Percentiles rank a stretch among this genome's conserved stretches.
These are phyloP conservation scores for Sclerotinia nivalis DNA, from an alignment of 2,329 filamentous ascomycete species.

Conservation along the genomic window DNA sequence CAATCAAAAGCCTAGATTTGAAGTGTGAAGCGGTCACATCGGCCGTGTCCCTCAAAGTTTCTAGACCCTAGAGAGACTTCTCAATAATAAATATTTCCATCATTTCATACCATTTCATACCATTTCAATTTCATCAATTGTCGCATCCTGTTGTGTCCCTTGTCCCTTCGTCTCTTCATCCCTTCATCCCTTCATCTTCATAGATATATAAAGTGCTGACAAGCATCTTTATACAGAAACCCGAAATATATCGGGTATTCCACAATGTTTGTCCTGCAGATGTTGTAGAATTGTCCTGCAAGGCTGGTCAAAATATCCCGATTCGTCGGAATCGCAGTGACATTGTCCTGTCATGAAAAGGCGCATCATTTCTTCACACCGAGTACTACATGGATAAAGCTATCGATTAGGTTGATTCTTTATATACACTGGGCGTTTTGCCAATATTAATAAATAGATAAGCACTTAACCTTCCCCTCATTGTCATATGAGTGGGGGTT, in stretches of 20 bases:
- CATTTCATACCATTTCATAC: too few species aligned
- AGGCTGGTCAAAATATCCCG: constrained; percentile 15
- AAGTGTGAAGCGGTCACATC: background rate
- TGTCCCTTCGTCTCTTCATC: background rate
- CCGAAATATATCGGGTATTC: constrained; percentile 5
- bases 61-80: constrained; percentile 6
- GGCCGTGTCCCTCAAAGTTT: background rate
- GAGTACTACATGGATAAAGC: constrained; percentile 14
- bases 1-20: background rate
- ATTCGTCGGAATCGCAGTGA: constrained; percentile 1
- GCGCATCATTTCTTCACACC: constrained; percentile 10
- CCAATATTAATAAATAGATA: constrained; percentile 7
- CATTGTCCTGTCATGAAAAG: constrained; percentile 12
- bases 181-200: background rate
- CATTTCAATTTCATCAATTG: background rate
- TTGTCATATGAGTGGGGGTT: constrained; percentile 14
- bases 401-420: constrained; percentile 5
- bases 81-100: background rate
- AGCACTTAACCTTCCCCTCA: constrained; percentile 19
- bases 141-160: background rate
- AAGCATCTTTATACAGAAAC: background rate
- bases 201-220: constrained; percentile 6
- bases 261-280: constrained; percentile 13
- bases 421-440: background rate
- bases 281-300: constrained; percentile 10